phyloP scores from a whole-genome alignment of 176 grass and related monocot genomes.

The Oryza glaberrima region DNA sequence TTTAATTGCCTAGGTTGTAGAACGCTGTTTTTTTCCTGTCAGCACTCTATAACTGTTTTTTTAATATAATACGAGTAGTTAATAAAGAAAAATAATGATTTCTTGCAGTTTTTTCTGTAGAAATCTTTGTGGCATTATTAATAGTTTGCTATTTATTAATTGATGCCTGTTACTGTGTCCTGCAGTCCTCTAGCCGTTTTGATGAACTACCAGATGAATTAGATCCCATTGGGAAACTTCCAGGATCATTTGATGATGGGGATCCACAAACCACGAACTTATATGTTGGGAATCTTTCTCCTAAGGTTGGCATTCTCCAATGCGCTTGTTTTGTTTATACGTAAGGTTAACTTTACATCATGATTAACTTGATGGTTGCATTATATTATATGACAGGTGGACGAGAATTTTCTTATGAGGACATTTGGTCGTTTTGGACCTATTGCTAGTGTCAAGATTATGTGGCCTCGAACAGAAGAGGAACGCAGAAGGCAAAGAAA shows the following conservation, averaged over 20 bases:
- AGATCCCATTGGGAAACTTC: conserved; percentile 81
- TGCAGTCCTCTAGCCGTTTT: conserved; percentile 81
- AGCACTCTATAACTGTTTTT: conserved; percentile 18
- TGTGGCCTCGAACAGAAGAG: conserved; percentile 99
- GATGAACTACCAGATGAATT: conserved; percentile 92
- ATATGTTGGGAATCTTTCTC: conserved; percentile 96
- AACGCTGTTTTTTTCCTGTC: neutral
- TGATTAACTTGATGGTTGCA: conserved; percentile 25
- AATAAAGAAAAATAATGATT: conserved; percentile 26
- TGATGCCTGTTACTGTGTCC: conserved; percentile 36
- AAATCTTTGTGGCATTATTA: conserved; percentile 22
- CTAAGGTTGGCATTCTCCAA: conserved; percentile 63
- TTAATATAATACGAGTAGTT: neutral
- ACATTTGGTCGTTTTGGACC: conserved; percentile 99
- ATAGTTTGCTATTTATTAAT: conserved; percentile 18
- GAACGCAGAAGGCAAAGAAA: conserved; percentile 94
- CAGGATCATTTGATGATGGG: conserved; percentile 95
- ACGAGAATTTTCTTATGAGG: conserved; percentile 97
- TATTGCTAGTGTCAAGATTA: conserved; percentile 99
- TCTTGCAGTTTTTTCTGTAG: conserved; percentile 12
- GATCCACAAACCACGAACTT: conserved; percentile 99
- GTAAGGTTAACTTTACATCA: conserved; percentile 7
- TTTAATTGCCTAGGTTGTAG: conserved; percentile 16
- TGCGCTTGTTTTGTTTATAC: conserved; percentile 14
- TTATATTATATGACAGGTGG: conserved; percentile 60